These are phyloP conservation scores for Capronia americana DNA, from an alignment of 2,329 filamentous ascomycete genomes.

Conservation along the genomic window DNA sequence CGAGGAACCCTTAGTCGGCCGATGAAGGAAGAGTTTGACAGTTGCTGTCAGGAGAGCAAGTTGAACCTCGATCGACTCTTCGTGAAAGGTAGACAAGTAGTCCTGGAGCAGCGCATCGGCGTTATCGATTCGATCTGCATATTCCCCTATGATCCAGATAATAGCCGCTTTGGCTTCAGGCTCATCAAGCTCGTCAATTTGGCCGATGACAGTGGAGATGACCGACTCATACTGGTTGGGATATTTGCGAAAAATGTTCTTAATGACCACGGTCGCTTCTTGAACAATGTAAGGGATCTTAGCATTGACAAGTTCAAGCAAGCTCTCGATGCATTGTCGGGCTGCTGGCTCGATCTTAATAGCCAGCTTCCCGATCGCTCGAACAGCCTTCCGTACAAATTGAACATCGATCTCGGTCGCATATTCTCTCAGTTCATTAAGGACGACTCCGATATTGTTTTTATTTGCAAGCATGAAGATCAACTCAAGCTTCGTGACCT, in stretches of 20 bases:
- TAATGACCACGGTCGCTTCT: slow-evolving; percentile 97
- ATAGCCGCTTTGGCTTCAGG: slow-evolving; percentile 98
- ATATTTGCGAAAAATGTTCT: slow-evolving; percentile 99
- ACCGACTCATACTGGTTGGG: slow-evolving; percentile 99
- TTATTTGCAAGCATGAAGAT: slow-evolving; percentile 99
- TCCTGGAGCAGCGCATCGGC: slow-evolving; percentile 92
- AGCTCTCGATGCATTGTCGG: slow-evolving; percentile 85
- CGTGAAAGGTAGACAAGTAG: slow-evolving; percentile 90
- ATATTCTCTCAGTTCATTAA: slow-evolving; percentile 92
- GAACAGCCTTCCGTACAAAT: slow-evolving; percentile 96
- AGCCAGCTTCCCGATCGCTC: slow-evolving; percentile 95
- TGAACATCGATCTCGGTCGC: slow-evolving; percentile 98
- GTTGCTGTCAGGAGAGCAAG: slow-evolving; percentile 92
- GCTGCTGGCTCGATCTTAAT: slow-evolving; percentile 99
- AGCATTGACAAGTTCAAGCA: slow-evolving; percentile 93
- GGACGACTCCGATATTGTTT: slow-evolving; percentile 91
- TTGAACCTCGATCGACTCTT: slow-evolving; percentile 95
- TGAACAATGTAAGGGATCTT: slow-evolving; percentile 99
- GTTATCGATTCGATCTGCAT: slow-evolving; percentile 96
- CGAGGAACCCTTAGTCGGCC: slow-evolving; percentile 91
- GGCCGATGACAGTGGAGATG: slow-evolving; percentile 92
- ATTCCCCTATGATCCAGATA: slow-evolving; percentile 99
- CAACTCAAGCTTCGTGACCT: slow-evolving; percentile 96
- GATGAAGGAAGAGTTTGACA: slow-evolving; percentile 96
- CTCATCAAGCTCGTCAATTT: slow-evolving; percentile 94